Percentiles rank a stretch among this genome's conserved stretches.
phyloP scores from a whole-genome alignment of 805 yeast species.

The Grigorovia yakushimaensis region DNA sequence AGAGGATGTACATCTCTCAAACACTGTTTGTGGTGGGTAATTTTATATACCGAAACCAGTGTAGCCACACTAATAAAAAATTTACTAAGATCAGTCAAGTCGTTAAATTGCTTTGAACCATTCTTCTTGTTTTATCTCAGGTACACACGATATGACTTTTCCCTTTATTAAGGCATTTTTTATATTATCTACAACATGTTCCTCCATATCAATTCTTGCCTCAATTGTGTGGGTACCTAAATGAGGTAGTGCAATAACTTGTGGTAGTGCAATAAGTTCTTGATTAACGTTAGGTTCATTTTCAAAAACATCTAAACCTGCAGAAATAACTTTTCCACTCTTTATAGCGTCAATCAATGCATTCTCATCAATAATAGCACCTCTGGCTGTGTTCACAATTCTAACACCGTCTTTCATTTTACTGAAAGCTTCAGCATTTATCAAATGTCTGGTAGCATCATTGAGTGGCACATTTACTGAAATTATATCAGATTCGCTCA shows the following conservation, averaged over 20 bases:
- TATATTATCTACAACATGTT: conserved; percentile 62
- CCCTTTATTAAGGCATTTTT: conserved; percentile 50
- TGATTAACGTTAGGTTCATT: conserved; percentile 61
- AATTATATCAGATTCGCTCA: conserved; percentile 55
- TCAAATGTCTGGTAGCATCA: conserved; percentile 55
- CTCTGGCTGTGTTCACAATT: conserved; percentile 77
- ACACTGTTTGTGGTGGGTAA: no score
- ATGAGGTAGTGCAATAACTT: conserved; percentile 75
- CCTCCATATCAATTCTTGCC: conserved; percentile 74
- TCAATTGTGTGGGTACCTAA: conserved; percentile 78
- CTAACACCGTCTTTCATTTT: conserved; percentile 75
- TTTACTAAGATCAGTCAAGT: no score
- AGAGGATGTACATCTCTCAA: no score
- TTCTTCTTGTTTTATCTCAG: conserved; percentile 47
- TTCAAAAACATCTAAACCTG: conserved; percentile 74
- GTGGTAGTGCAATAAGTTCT: conserved; percentile 52
- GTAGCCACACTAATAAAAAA: no score
- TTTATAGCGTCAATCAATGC: conserved; percentile 48
- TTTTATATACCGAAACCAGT: no score
- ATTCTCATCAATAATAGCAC: conserved; percentile 65
- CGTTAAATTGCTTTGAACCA: conserved; percentile 13
- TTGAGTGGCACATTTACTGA: conserved; percentile 74
- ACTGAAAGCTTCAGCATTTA: conserved; percentile 48
- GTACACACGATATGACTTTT: conserved; percentile 62
- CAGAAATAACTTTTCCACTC: conserved; percentile 56